Base-by-base conservation (phyloP, 2,329 filamentous ascomycete genomes). In the Calonectria hawksworthii region DNA sequence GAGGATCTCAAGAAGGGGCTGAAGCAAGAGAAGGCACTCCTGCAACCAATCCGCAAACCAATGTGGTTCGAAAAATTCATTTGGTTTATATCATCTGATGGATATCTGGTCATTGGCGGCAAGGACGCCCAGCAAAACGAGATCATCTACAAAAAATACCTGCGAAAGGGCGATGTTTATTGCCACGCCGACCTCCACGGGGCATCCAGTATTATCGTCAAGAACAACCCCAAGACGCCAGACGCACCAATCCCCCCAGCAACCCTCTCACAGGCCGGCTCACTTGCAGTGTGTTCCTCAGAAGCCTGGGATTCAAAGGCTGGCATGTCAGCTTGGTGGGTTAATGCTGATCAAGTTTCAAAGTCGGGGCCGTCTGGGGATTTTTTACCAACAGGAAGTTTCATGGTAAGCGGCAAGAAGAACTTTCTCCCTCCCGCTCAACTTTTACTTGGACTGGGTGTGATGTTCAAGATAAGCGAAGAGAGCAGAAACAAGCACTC, bases 51-150 rank as follows among this genome's bases (percentile, higher is more conserved):
- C 11, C 92, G 97, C 71, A 94, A 93, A 81, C 94, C 93, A 78
- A 91, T 96, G 80, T 99, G 97, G 97, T 99, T 98, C 79, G 97
- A 99, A 82, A 99, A 99, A 85, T 99, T 98, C 81, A 88, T 93
- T 34, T 99, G 95, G 90, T 99, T 99, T 86, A 91, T 99, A 79
- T 98, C 96, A 0, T 98, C 96, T 0, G 97, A 99, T 82, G 96
- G 96, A 6, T 98, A 99, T 83, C 90, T 99, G 8, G 94, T 99
- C 0, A 90, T 99, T 21, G 96, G 93, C 56, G 96, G 96, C 21
- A 95, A 95, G 75, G 97, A 99, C 86, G 91, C 93, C 2, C 94
- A 95, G 80, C 97, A 99, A 83, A 96, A 94, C 80, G 97, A 99
- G 83, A 93, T 96, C 51, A 88, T 99, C n/a, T 99, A 99, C 86